Base-by-base conservation (phyloP, 1,284 basidiomycete species). In the Irpex sp. region DNA sequence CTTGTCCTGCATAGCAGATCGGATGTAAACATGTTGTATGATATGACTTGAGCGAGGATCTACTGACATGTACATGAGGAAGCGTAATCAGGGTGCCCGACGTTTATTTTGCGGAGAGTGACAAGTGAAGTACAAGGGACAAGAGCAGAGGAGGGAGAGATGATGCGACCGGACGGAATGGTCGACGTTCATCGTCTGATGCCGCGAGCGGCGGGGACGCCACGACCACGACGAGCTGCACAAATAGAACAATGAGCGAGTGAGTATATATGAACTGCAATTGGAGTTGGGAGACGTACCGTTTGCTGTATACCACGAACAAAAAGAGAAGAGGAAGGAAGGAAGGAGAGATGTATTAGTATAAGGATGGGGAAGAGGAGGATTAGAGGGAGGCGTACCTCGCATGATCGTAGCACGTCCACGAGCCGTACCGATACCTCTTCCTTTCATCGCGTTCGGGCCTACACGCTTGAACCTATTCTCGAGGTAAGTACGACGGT, bases 391-490 rank as follows among this genome's bases (percentile, higher is more conserved):
- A 67, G 60, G 79, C 84, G 68, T 66, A 90, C 90, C 94, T 75
- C 94, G 82, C 90, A 95, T 93, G 69, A 96, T 96, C n/a, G 94
- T 96, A 39, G 94, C 94, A 74, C 94, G 88, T 74, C 94, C 94
- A 84, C 94, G 90, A 61, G 94, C 94, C 70, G 95, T 97, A 73
- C 97, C 97, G 73, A 99, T 99, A 87, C 97, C 97, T 67, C 96
- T 85, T 71, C 97, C 97, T 71, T 93, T 91, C 95, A 99, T 98
- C 47, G 95, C 96, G 73, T 98, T 98, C 16, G 96, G 94, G 55
- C 96, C 96, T 57, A 98, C 93, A 67, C 96, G 90, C 80, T 99
- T 99, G 81, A 99, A 98, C n/a, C n/a, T n/a, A n/a, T n/a, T n/a
- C n/a, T n/a, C n/a, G n/a, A n/a, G n/a, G n/a, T n/a, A n/a, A n/a